Evolutionary conservation across 2,329 filamentous ascomycete genomes (phyloP).

Genomic region (Pestalotiopsis sp.): DNA sequence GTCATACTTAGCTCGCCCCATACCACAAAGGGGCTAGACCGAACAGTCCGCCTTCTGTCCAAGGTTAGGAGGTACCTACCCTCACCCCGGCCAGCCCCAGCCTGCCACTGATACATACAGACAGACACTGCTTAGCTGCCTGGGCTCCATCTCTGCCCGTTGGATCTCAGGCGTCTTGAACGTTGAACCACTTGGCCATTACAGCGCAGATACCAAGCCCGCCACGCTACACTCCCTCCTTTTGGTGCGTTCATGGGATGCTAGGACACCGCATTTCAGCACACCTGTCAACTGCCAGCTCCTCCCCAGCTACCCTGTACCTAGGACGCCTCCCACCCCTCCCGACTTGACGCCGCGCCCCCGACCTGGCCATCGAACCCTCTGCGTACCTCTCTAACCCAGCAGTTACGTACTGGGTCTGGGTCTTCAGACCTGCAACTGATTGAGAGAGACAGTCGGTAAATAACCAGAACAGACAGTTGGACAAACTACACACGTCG

Average conservation of each 20-base stretch:
- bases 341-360: background rate
- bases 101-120: background rate
- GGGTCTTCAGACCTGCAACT: background rate
- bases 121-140: background rate
- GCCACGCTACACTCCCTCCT: background rate
- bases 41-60: background rate
- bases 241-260: background rate
- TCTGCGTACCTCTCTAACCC: background rate
- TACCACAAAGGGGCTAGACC: background rate
- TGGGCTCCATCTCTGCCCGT: background rate
- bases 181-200: background rate
- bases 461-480: background rate
- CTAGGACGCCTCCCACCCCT: background rate
- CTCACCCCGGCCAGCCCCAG: background rate
- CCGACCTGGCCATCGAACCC: background rate
- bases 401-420: background rate
- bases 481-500: conserved; percentile 1
- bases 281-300: background rate
- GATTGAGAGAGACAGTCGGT: background rate
- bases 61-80: background rate
- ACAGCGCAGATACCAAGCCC: background rate
- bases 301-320: background rate
- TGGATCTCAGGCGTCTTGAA: background rate
- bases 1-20: background rate
- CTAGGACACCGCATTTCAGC: background rate